phyloP scores from a whole-genome alignment of 2,329 filamentous ascomycete genomes.

The Uncinocarpus reesii region DNA sequence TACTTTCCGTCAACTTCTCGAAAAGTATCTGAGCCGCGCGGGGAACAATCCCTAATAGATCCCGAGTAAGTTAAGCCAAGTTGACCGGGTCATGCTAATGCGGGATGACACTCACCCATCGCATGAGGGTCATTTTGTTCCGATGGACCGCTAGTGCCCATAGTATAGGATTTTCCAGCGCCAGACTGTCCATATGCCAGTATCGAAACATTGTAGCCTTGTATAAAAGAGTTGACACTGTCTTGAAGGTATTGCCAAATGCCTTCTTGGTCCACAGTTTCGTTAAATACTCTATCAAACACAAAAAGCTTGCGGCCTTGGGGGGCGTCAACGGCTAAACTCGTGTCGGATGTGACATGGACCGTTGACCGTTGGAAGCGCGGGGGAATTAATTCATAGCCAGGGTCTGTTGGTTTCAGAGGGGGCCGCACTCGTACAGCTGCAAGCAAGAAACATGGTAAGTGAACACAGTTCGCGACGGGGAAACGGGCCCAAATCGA shows the following conservation, averaged over 20 bases:
- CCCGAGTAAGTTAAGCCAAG: neutral
- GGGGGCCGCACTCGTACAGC: conserved; percentile 88
- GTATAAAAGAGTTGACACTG: conserved; percentile 77
- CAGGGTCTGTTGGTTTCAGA: conserved; percentile 71
- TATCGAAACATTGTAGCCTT: conserved; percentile 97
- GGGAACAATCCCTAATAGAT: conserved; percentile 73
- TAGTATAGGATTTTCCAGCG: conserved; percentile 95
- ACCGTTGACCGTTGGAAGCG: conserved; percentile 90
- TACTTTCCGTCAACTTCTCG: conserved; percentile 46
- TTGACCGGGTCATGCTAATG: neutral
- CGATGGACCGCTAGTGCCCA: conserved; percentile 82
- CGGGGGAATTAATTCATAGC: conserved; percentile 89
- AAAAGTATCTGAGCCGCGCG: conserved; percentile 80
- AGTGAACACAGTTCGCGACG: no score
- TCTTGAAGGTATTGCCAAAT: conserved; percentile 91
- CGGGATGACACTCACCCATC: conserved; percentile 56
- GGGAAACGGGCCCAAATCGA: no score
- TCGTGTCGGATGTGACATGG: conserved; percentile 77
- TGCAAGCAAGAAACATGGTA: conserved; percentile 33
- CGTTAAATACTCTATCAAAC: conserved; percentile 86
- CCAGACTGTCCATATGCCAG: conserved; percentile 96
- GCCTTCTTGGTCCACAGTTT: conserved; percentile 74
- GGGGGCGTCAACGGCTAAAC: conserved; percentile 75
- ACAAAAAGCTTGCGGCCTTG: conserved; percentile 92
- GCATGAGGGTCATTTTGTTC: conserved; percentile 61